A percentile compares a stretch with the other conserved stretches of the same genome.
Conservation (phyloP, 345 rosid genomes). For the Sapria himalayana region DNA sequence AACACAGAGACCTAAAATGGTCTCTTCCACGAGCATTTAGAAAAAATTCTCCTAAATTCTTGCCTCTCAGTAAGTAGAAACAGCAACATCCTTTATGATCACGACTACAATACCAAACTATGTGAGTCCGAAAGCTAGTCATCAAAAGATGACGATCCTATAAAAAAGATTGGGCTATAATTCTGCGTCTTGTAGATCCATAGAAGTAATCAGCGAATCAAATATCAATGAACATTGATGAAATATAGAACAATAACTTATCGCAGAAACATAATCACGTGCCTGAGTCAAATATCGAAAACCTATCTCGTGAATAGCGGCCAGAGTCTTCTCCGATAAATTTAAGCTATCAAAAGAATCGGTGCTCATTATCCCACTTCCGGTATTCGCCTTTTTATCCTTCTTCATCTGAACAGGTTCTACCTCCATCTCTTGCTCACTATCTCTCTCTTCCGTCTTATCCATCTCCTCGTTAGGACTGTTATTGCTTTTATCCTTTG, state of each 20-base stretch:
- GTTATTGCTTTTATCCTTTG: background rate
- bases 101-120: too few species aligned
- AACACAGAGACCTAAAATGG: too few species aligned
- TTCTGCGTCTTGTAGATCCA: background rate
- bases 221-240: background rate
- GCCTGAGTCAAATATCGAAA: constrained; percentile 82
- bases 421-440: constrained; percentile 8
- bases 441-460: constrained; percentile 6
- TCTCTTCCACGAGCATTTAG: too few species aligned
- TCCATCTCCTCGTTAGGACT: background rate
- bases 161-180: too few species aligned
- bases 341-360: constrained; percentile 50
- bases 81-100: too few species aligned
- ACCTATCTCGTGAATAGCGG: constrained; percentile 58
- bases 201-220: background rate
- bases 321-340: constrained; percentile 42
- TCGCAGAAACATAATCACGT: background rate
- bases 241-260: background rate
- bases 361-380: constrained; percentile 64
- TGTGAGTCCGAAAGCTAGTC: too few species aligned
- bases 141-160: too few species aligned
- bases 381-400: constrained; percentile 10
- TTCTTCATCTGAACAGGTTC: constrained; percentile 11
- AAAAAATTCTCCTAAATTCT: too few species aligned
- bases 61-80: too few species aligned